phyloP scores from a whole-genome alignment of 495 filamentous ascomycete genomes.

The Cairneyella variabilis region DNA sequence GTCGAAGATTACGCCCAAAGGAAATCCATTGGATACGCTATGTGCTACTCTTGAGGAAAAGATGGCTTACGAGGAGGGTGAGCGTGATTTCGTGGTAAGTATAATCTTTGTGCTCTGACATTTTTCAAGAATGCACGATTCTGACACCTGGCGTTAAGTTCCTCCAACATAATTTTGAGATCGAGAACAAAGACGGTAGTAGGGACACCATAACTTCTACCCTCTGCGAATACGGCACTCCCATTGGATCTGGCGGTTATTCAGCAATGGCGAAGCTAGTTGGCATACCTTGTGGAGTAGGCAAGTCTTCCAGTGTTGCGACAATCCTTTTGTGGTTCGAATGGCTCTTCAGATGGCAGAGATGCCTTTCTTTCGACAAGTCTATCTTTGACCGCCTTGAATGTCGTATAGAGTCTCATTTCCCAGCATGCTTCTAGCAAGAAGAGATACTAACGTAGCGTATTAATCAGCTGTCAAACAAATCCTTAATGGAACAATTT shows the following conservation, averaged over 20 bases:
- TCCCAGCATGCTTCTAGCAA: not conserved
- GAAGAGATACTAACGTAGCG: not conserved
- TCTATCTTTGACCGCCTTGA: too few relatives aligned
- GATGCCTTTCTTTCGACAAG: too few relatives aligned
- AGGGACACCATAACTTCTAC: slow-evolving; percentile 76
- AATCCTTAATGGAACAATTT: slow-evolving; percentile 77
- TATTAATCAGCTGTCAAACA: slow-evolving; percentile 53
- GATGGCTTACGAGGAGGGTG: slow-evolving; percentile 79
- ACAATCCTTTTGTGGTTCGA: not conserved
- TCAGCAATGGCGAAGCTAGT: slow-evolving; percentile 85
- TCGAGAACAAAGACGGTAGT: slow-evolving; percentile 67
- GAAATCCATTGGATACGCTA: slow-evolving; percentile 79
- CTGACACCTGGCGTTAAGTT: not conserved
- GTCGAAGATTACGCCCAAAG: slow-evolving; percentile 62
- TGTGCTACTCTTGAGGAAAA: slow-evolving; percentile 92
- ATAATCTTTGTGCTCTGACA: too few relatives aligned
- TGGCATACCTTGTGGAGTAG: slow-evolving; percentile 60
- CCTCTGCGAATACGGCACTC: slow-evolving; percentile 79
- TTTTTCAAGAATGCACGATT: too few relatives aligned
- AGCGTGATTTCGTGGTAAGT: slow-evolving; percentile 52
- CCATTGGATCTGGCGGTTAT: slow-evolving; percentile 55
- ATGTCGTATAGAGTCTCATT: too few relatives aligned
- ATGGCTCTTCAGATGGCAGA: not conserved
- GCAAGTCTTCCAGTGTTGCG: not conserved
- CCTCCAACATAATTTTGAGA: slow-evolving; percentile 91